phyloP scores from a whole-genome alignment of 345 rosid species.

The Pugionium dolabratum region DNA sequence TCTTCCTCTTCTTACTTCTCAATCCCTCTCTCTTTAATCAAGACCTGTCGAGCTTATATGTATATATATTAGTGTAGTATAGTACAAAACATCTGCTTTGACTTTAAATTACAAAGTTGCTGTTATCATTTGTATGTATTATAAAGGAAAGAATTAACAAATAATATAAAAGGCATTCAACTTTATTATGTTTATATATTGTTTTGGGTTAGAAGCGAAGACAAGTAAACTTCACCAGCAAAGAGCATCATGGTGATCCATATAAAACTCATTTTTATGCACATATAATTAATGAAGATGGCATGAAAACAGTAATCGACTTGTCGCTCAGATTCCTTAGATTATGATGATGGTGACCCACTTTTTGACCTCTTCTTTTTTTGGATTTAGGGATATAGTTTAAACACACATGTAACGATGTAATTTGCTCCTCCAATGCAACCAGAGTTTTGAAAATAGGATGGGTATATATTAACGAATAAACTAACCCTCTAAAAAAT shows the following conservation, averaged over 20 bases:
- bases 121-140: slow-evolving; percentile 16
- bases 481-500: background rate
- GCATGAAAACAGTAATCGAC: slow-evolving; percentile 33
- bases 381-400: background rate
- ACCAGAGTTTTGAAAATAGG: too few relatives aligned
- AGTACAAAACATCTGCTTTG: slow-evolving; percentile 31
- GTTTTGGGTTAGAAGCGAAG: slow-evolving; percentile 35
- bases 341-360: slow-evolving; percentile 35
- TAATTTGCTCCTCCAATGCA: too few relatives aligned
- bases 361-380: slow-evolving; percentile 23
- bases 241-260: slow-evolving; percentile 21
- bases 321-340: slow-evolving; percentile 26
- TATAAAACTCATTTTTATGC: slow-evolving; percentile 15
- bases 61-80: slow-evolving; percentile 8
- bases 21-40: background rate
- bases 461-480: background rate
- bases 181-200: background rate
- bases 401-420: too few relatives aligned
- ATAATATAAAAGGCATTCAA: slow-evolving; percentile 9
- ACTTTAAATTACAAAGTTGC: slow-evolving; percentile 37
- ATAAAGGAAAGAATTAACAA: background rate
- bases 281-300: slow-evolving; percentile 2
- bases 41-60: background rate
- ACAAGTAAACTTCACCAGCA: slow-evolving; percentile 37
- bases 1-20: slow-evolving; percentile 9